These are phyloP conservation scores for Ceratobasidium sp. DNA, from an alignment of 1,284 basidiomycete genomes.

Conservation along the genomic window DNA sequence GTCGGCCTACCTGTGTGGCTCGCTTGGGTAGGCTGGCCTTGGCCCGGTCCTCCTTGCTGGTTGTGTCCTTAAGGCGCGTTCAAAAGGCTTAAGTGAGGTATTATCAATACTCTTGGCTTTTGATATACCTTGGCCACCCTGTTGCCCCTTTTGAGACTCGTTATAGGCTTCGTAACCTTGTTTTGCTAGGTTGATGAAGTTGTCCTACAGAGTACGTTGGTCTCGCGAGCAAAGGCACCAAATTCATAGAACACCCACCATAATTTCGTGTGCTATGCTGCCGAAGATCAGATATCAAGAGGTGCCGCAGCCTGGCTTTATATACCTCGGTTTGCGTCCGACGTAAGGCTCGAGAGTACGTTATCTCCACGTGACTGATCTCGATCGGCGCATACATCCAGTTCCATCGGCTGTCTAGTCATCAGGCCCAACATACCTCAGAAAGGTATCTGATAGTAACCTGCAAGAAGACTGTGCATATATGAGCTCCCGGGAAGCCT, in stretches of 20 bases:
- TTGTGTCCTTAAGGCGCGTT: not conserved
- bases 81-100: not conserved
- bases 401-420: no score
- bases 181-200: conserved; percentile 70
- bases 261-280: not conserved
- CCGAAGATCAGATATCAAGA: not conserved
- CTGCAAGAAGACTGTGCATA: no score
- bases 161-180: conserved; percentile 63
- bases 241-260: not conserved
- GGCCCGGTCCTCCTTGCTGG: conserved; percentile 13
- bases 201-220: conserved; percentile 56
- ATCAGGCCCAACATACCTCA: no score
- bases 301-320: conserved; percentile 8
- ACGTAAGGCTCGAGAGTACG: not conserved
- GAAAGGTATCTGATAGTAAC: no score
- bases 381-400: conserved; percentile 17
- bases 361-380: conserved; percentile 19
- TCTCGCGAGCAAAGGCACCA: not conserved
- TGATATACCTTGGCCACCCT: conserved; percentile 4
- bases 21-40: not conserved
- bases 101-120: conserved; percentile 9
- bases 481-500: no score
- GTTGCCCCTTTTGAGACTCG: conserved; percentile 46
- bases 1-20: no score
- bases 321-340: conserved; percentile 10